Conservation (phyloP, 768 basidiomycete species). For the Lactarius hengduanensis region DNA sequence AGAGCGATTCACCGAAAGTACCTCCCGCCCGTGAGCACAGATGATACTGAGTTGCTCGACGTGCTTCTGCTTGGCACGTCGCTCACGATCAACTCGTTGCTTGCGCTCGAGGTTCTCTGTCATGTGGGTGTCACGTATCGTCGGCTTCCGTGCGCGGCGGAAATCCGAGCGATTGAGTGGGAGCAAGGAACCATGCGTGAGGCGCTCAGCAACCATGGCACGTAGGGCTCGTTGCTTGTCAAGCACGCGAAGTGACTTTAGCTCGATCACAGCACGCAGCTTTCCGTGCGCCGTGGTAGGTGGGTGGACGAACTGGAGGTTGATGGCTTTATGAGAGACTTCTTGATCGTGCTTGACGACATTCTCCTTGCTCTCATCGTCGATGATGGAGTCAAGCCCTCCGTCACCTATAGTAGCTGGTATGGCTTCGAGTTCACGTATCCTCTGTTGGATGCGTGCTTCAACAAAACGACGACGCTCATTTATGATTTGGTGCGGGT, state of each 20-base stretch:
- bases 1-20: conserved; percentile 58
- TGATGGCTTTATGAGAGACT: conserved; percentile 31
- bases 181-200: conserved; percentile 83
- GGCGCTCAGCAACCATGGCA: conserved; percentile 79
- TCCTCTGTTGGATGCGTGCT: conserved; percentile 83
- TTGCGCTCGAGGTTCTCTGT: conserved; percentile 89
- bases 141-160: conserved; percentile 81
- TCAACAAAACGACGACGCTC: conserved; percentile 93
- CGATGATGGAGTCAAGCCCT: conserved; percentile 52
- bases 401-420: conserved; percentile 81
- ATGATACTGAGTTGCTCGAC: conserved; percentile 90
- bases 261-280: conserved; percentile 87
- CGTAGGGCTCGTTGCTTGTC: conserved; percentile 91
- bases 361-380: conserved; percentile 39
- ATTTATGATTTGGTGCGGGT: conserved; percentile 86
- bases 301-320: conserved; percentile 44
- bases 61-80: conserved; percentile 94
- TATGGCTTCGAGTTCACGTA: conserved; percentile 78
- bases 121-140: conserved; percentile 82
- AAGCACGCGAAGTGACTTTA: conserved; percentile 83
- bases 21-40: conserved; percentile 74
- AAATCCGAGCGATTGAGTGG: conserved; percentile 92
- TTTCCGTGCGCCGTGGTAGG: conserved; percentile 73
- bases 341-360: conserved; percentile 35
- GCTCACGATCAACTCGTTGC: conserved; percentile 90